phyloP scores from a whole-genome alignment of 371 early-diverging fungal genomes.

The Dichotomocladium elegans region DNA sequence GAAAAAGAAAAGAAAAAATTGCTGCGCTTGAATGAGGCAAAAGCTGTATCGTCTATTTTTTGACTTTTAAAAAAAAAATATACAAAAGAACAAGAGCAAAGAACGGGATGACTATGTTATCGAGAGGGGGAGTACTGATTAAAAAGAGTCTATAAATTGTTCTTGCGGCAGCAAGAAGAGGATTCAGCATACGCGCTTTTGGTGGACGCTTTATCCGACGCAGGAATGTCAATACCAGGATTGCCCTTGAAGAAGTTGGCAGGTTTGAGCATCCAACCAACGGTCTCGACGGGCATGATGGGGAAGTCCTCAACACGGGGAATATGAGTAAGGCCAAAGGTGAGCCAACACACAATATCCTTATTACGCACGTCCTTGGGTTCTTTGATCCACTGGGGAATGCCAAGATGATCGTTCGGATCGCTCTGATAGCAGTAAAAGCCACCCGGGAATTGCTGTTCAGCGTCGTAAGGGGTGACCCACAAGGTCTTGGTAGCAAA shows the following conservation, averaged over 20 bases:
- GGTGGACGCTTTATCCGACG: not conserved
- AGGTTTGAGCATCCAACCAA: slow-evolving; percentile 34
- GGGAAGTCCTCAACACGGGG: slow-evolving; percentile 51
- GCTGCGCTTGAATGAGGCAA: no score
- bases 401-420: slow-evolving; percentile 17
- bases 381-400: slow-evolving; percentile 30
- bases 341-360: slow-evolving; percentile 46
- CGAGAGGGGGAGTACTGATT: no score
- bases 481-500: slow-evolving; percentile 43
- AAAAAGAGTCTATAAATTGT: not conserved
- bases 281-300: slow-evolving; percentile 48
- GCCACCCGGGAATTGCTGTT: slow-evolving; percentile 44
- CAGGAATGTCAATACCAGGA: slow-evolving; percentile 7
- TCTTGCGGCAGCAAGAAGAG: not conserved
- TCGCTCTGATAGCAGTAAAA: slow-evolving; percentile 43
- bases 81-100: no score
- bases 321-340: slow-evolving; percentile 46
- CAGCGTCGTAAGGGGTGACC: slow-evolving; percentile 42
- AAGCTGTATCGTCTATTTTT: no score
- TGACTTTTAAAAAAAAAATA: no score
- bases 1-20: no score
- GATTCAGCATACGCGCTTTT: slow-evolving; percentile 3
- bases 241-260: slow-evolving; percentile 8
- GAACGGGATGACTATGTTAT: no score
- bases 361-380: slow-evolving; percentile 23